These are phyloP conservation scores for Tetracentron sinense DNA, from an alignment of 164 flowering plant genomes.

Conservation along the genomic window DNA sequence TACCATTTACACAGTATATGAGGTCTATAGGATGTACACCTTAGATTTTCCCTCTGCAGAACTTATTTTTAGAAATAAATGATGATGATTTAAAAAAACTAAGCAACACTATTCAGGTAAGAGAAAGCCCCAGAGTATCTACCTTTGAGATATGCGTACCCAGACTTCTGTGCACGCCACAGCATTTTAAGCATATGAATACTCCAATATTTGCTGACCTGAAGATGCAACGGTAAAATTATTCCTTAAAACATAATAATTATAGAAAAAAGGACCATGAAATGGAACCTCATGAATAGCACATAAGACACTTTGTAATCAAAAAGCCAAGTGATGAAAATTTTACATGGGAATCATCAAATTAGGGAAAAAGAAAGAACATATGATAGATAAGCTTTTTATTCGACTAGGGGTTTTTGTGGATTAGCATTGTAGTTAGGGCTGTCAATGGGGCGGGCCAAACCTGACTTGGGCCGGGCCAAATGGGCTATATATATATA, in stretches of 20 bases:
- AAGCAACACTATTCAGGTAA: not conserved
- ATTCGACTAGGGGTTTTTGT: too few relatives aligned
- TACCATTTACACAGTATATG: not conserved
- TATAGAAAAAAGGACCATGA: not conserved
- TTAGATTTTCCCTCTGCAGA: not conserved
- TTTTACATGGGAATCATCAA: too few relatives aligned
- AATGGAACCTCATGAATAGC: not conserved
- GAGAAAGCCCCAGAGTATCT: constrained; percentile 1
- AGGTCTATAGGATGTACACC: not conserved
- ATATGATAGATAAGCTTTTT: too few relatives aligned
- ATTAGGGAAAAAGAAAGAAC: too few relatives aligned
- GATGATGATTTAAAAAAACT: not conserved
- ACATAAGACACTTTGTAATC: constrained; percentile 12
- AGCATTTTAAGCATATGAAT: constrained; percentile 89
- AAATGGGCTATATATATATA: too few relatives aligned
- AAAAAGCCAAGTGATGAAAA: too few relatives aligned
- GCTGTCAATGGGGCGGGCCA: too few relatives aligned
- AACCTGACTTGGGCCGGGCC: too few relatives aligned
- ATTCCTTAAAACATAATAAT: not conserved
- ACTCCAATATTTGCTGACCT: constrained; percentile 99
- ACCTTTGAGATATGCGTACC: constrained; percentile 96
- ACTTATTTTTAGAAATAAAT: not conserved
- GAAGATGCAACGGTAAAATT: constrained; percentile 11
- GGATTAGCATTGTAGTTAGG: too few relatives aligned
- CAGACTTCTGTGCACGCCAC: constrained; percentile 94